Evolutionary conservation across 768 basidiomycete genomes (phyloP), one percentile per base, ranked within the genome.

Genomic region (Lactifluus piperatus): DNA sequence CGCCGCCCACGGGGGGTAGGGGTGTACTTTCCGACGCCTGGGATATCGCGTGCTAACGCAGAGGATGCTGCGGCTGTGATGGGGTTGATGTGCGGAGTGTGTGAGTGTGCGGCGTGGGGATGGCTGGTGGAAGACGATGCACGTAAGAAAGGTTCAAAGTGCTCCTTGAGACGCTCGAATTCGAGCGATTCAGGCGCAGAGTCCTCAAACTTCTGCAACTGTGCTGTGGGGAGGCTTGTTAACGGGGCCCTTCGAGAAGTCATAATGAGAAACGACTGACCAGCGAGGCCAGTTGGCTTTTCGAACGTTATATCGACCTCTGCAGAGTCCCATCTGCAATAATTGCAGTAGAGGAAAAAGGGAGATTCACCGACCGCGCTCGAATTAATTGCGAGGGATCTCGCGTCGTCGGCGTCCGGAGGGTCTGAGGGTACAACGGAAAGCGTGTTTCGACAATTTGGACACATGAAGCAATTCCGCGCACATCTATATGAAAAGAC

Each of bases 381-480:
- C 30, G 81, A 72, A 10, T 81, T 74, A 20, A 80, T 69, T n/a
- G 80, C 65, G 4, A 68, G 68, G 48, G 80, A 70, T 52, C 81
- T 77, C 37, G 78, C 77, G 62, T 86, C 82, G 27, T 79, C 78
- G 29, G 77, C 68, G 58, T 86, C 86, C 51, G 80, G 81, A 24
- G 76, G 88, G 70, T 97, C 92, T 3, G 91, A 92, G 13, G 91
- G 84, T n/a, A 94, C 92, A 7, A 94, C 87, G 18, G 88, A 84
- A 4, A 97, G 78, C 5, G 93, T 91, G 67, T 95, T 91, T 48
- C 83, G 80, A 73, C 97, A 99, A 68, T 83, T 84, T 4, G 97
- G 97, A 70, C 97, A 99, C 73, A 88, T 82, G 74, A 98, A 98
- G 76, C 97, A 99, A 68, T 97, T 97, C 56, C 97, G 81, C 18